Evolutionary conservation across 345 rosid genomes (phyloP).

Genomic region (Citrus sinensis): DVS_A1.0 CM039163.1:7837501-7838000

Average conservation of each 20-base stretch:
- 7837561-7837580: too few species aligned
- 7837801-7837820: not conserved
- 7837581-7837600: too few species aligned
- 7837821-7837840: not conserved
- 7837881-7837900: not conserved
- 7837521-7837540: too few species aligned
- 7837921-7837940: conserved; percentile 14
- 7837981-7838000: not conserved
- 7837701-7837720: not conserved
- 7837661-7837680: too few species aligned
- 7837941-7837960: conserved; percentile 11
- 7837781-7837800: too few species aligned
- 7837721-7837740: not conserved
- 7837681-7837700: too few species aligned
- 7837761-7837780: not conserved
- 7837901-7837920: not conserved
- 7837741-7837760: not conserved
- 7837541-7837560: too few species aligned
- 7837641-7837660: too few species aligned
- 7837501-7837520: too few species aligned
- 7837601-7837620: too few species aligned
- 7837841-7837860: not conserved
- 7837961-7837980: not conserved
- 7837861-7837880: not conserved
- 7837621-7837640: too few species aligned